Evolutionary conservation across 192 early-diverging fungal species (phyloP).

Genomic region (Backusella westeae): DNA sequence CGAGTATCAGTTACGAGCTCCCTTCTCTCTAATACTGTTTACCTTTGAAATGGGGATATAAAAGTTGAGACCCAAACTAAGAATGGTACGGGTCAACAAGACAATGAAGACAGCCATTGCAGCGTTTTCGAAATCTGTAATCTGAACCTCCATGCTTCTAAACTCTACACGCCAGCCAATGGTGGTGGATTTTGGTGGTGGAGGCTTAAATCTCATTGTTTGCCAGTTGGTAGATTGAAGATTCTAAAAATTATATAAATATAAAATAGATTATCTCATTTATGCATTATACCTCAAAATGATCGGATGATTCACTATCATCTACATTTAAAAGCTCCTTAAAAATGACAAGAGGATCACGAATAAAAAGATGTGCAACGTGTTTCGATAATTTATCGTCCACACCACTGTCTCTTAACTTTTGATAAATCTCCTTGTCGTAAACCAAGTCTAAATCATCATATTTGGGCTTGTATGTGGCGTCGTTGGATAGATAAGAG

Average conservation of each 20-base stretch:
- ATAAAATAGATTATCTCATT: neutral
- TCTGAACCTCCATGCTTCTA: slow-evolving; percentile 93
- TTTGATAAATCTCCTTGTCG: slow-evolving; percentile 75
- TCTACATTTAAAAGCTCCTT: slow-evolving; percentile 86
- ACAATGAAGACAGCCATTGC: slow-evolving; percentile 95
- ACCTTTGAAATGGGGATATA: slow-evolving; percentile 96
- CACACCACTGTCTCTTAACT: slow-evolving; percentile 71
- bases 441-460: slow-evolving; percentile 87
- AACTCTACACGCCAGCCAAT: slow-evolving; percentile 99
- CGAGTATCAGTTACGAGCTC: no score
- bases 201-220: slow-evolving; percentile 98
- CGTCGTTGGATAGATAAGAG: slow-evolving; percentile 76
- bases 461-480: slow-evolving; percentile 80
- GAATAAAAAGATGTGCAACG: slow-evolving; percentile 95
- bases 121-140: slow-evolving; percentile 97
- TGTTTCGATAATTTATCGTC: slow-evolving; percentile 90
- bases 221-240: slow-evolving; percentile 99
- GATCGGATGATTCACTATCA: slow-evolving; percentile 82
- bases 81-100: slow-evolving; percentile 82
- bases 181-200: slow-evolving; percentile 74
- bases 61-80: slow-evolving; percentile 89
- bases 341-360: slow-evolving; percentile 96
- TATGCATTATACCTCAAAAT: slow-evolving; percentile 75
- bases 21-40: neutral
- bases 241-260: slow-evolving; percentile 48